Evolutionary conservation across 139 green algal species (phyloP).

Genomic region (Tetradesmus obliquus): DNA sequence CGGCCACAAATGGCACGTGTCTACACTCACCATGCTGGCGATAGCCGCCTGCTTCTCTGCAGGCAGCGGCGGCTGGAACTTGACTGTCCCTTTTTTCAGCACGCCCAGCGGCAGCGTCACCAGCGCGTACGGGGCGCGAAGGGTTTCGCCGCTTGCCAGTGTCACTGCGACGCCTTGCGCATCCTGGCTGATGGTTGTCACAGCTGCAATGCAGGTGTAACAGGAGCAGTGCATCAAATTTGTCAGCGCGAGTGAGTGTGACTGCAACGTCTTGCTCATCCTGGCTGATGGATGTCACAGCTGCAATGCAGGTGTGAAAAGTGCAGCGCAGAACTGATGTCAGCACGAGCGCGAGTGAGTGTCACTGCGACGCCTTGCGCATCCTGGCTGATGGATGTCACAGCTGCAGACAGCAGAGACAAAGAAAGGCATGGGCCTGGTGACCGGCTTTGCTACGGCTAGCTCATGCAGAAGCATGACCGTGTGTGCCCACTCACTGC

Average conservation of each 20-base stretch:
- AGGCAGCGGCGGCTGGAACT: conserved; percentile 73
- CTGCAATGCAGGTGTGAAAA: background rate
- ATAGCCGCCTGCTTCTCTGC: conserved; percentile 64
- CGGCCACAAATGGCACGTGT: background rate
- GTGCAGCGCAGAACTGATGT: background rate
- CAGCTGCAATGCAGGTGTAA: conserved; percentile 1
- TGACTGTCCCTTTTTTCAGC: conserved; percentile 58
- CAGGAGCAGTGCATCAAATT: background rate
- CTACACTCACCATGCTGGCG: conserved; percentile 72
- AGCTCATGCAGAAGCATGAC: too few species aligned
- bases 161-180: background rate
- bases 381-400: background rate
- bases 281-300: background rate
- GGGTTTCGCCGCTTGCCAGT: background rate
- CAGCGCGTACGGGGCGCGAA: conserved; percentile 60
- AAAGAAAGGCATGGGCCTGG: too few species aligned
- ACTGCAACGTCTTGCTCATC: background rate
- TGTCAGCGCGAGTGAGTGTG: background rate
- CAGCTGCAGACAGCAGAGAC: background rate
- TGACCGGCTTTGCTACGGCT: too few species aligned
- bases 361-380: background rate
- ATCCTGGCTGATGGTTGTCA: conserved; percentile 17
- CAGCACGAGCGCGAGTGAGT: background rate
- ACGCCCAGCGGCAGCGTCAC: conserved; percentile 75
- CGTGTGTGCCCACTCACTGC: background rate